phyloP scores from a whole-genome alignment of 139 green algal genomes.

The Haematococcus sp. region DNA sequence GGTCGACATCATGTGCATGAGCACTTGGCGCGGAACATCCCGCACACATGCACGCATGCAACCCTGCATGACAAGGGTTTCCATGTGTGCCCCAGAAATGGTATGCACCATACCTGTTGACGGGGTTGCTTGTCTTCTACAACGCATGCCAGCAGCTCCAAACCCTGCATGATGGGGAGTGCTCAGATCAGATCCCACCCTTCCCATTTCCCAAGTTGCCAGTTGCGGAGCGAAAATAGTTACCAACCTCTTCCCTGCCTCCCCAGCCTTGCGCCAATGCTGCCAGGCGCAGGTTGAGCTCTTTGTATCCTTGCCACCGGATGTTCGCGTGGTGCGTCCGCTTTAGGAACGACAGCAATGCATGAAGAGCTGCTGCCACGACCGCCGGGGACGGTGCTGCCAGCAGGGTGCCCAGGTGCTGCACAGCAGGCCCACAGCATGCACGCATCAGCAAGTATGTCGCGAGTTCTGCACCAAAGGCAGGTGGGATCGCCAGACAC shows the following conservation, averaged over 20 bases:
- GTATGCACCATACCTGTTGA: constrained; percentile 10
- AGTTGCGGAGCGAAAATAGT: not conserved
- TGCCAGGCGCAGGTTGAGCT: constrained; percentile 67
- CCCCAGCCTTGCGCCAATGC: constrained; percentile 77
- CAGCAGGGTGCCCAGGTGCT: constrained; percentile 79
- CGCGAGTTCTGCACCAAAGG: not conserved
- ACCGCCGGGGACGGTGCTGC: constrained; percentile 60
- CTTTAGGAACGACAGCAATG: constrained; percentile 69
- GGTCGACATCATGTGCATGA: not conserved
- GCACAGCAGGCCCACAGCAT: constrained; percentile 10
- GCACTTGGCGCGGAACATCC: too few relatives aligned
- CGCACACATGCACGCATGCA: too few relatives aligned
- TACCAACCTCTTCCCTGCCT: constrained; percentile 70
- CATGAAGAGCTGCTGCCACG: constrained; percentile 62
- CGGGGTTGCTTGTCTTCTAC: not conserved
- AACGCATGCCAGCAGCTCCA: constrained; percentile 63
- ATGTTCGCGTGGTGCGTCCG: constrained; percentile 66
- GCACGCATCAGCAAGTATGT: not conserved
- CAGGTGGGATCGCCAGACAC: not conserved
- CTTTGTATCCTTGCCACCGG: constrained; percentile 58
- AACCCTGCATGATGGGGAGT: constrained; percentile 41
- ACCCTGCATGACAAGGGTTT: too few relatives aligned
- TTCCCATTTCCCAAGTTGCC: not conserved
- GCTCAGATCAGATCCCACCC: not conserved
- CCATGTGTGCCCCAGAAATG: not conserved